phyloP scores from a whole-genome alignment of 2,329 filamentous ascomycete genomes.

The Diplocarpon mali region DNA sequence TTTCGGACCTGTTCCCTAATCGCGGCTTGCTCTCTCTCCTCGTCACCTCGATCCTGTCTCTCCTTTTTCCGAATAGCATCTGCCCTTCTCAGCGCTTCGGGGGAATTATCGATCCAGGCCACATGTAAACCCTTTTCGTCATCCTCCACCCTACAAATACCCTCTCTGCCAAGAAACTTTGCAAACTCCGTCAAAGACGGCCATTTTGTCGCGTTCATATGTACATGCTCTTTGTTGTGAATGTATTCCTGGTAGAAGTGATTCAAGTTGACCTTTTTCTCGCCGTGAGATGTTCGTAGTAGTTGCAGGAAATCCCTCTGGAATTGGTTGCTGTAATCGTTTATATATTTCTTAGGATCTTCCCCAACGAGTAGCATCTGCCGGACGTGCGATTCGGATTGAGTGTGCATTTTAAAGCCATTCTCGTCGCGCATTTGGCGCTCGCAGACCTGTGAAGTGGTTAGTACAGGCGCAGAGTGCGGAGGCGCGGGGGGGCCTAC shows the following conservation, averaged over 20 bases:
- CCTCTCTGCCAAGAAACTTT: conserved; percentile 74
- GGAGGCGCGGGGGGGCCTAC: conserved; percentile 25
- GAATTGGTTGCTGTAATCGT: conserved; percentile 75
- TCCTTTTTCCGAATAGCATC: conserved; percentile 79
- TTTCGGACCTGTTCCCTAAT: conserved; percentile 75
- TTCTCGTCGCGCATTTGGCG: conserved; percentile 75
- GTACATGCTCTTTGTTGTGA: conserved; percentile 72
- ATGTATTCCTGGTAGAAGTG: conserved; percentile 96
- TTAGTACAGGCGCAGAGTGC: conserved; percentile 4
- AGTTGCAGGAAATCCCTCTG: conserved; percentile 66
- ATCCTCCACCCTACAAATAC: conserved; percentile 84
- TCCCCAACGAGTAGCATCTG: conserved; percentile 82
- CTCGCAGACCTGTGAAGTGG: conserved; percentile 55
- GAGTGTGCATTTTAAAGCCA: conserved; percentile 87
- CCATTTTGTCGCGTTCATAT: conserved; percentile 93
- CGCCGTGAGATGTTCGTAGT: conserved; percentile 73
- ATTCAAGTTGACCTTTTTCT: conserved; percentile 82
- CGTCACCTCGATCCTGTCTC: conserved; percentile 78
- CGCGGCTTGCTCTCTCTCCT: conserved; percentile 75
- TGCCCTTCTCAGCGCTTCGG: conserved; percentile 68
- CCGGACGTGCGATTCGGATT: conserved; percentile 79
- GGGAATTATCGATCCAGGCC: conserved; percentile 83
- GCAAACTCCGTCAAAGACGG: conserved; percentile 80
- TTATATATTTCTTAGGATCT: conserved; percentile 73
- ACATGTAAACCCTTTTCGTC: conserved; percentile 78